Evolutionary conservation across 345 rosid species (phyloP).

Genomic region (Kandelia obovata): DNA sequence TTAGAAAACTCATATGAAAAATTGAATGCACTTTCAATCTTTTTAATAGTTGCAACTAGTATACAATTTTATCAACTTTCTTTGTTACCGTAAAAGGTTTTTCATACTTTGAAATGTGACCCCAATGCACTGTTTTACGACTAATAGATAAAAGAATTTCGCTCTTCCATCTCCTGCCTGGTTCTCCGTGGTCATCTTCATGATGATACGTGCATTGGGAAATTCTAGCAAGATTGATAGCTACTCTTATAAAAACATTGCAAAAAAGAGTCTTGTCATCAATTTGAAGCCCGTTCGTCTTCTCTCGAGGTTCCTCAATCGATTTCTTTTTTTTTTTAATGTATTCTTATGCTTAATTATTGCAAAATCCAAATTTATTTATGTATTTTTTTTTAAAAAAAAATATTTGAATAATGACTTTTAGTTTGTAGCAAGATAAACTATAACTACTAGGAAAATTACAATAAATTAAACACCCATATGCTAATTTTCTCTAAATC

Average conservation of each 20-base stretch:
- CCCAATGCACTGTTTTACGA: too few relatives aligned
- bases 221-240: conserved; percentile 31
- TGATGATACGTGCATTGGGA: conserved; percentile 31
- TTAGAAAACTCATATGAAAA: too few relatives aligned
- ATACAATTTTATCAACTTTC: too few relatives aligned
- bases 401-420: neutral
- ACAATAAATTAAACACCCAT: too few relatives aligned
- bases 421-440: conserved; percentile 31
- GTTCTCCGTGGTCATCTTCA: conserved; percentile 42
- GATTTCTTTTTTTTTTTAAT: conserved; percentile 2
- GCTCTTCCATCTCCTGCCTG: conserved; percentile 21
- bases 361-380: conserved; percentile 14
- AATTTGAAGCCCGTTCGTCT: conserved; percentile 25
- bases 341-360: conserved; percentile 27
- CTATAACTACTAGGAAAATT: too few relatives aligned
- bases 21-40: too few relatives aligned
- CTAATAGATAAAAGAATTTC: conserved; percentile 24
- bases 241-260: conserved; percentile 18
- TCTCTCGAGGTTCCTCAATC: conserved; percentile 36
- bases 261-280: conserved; percentile 3
- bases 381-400: too few relatives aligned
- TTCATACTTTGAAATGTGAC: too few relatives aligned
- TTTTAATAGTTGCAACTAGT: too few relatives aligned
- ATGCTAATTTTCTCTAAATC: too few relatives aligned
- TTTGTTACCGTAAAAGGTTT: too few relatives aligned